Base-by-base conservation (phyloP, 2,329 filamentous ascomycete genomes). In the Epichloe glyceriae region DNA sequence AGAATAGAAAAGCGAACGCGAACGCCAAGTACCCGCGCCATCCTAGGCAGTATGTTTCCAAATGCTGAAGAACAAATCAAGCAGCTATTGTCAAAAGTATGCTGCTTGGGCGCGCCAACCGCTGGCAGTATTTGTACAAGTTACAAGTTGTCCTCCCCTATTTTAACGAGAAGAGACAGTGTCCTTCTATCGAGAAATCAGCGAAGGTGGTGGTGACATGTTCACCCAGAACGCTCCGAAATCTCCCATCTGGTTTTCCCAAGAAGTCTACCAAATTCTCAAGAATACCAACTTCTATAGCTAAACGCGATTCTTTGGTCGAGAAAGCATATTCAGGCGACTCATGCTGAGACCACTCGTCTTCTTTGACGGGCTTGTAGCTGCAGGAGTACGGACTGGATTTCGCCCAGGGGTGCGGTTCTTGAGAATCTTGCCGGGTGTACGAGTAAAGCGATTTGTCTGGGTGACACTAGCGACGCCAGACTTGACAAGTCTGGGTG, bases 311-410 rank as follows among this genome's bases (percentile, higher is more conserved):
- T 72, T 64, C 69, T 83, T 83, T 1, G 80, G 80, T 43, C 72
- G 71, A 45, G 80, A 74, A 22, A 83, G 73, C 74, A 79, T 77
- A 59, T 80, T 77, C 50, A 83, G 68, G 53, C 80, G 72, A 61
- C 76, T 81, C 53, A 82, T 61, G 55, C 73, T 82, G 51, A 83
- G 62, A 22, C 73, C 69, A 5, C 60, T 58, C 53, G 65, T 71
- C 68, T 78, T 80, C 70, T 78, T 80, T 47, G 64, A 65, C 4
- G 78, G 71, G 50, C 70, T 78, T 2, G 58, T 59, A 12, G 64
- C 62, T 12, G 52, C 53, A 47, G 62, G 60, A 12, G 61, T 55
- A 26, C 58, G 54, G 15, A 58, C 50, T 14, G 57, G 50, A 2
- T 56, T 55, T 20, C 55, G 49, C 15, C 48, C 46, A 37, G 52